Conservation (phyloP, 2,329 filamentous ascomycete species). For the Paraphaeosphaeria sporulosa region DNA sequence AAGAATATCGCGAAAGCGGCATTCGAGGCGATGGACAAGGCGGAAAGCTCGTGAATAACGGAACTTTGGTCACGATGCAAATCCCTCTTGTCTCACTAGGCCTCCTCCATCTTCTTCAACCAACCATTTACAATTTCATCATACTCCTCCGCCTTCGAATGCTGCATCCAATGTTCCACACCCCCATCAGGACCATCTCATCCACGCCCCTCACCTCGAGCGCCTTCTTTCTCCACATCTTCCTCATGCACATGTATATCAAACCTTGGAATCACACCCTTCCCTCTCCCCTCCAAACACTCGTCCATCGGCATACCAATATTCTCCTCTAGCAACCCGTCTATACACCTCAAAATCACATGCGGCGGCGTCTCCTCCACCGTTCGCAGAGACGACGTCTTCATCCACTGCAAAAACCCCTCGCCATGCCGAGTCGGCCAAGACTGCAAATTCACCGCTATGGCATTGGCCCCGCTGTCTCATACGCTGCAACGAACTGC, state of each 20-base stretch:
- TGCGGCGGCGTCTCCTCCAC: constrained; percentile 17
- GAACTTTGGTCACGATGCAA: neutral
- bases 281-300: constrained; percentile 18
- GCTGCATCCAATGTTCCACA: constrained; percentile 29
- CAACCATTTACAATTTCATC: constrained; percentile 23
- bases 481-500: no score
- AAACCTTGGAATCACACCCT: constrained; percentile 19
- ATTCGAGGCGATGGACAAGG: constrained; percentile 38
- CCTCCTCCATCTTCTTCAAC: constrained; percentile 20
- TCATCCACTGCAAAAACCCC: constrained; percentile 20
- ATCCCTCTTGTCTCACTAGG: neutral
- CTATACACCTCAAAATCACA: constrained; percentile 15
- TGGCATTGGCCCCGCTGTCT: no score
- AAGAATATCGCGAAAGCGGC: constrained; percentile 33
- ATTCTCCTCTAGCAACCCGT: constrained; percentile 15
- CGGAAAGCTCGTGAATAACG: constrained; percentile 18
- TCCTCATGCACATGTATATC: constrained; percentile 20
- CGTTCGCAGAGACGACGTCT: constrained; percentile 24
- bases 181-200: constrained; percentile 18
- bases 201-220: constrained; percentile 19
- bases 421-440: constrained; percentile 15
- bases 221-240: constrained; percentile 18
- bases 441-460: no score
- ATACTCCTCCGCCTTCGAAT: constrained; percentile 24
- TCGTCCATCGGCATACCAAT: constrained; percentile 18